phyloP scores from a whole-genome alignment of 179 eudicot species.

The Silene vulgaris region DNA sequence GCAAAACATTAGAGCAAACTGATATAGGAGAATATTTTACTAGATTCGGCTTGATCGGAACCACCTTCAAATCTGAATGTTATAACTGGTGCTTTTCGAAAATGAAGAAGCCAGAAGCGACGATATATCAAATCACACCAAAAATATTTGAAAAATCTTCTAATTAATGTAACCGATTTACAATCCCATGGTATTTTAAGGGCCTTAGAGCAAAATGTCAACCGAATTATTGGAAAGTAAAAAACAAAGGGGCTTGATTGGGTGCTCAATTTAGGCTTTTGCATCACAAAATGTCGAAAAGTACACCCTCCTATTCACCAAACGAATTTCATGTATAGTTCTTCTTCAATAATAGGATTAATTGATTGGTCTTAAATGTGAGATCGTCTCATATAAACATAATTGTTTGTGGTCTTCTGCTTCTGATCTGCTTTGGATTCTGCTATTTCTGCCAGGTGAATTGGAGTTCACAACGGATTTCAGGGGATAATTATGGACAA shows the following conservation, averaged over 20 bases:
- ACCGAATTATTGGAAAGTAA: not conserved
- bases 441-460: constrained; percentile 14
- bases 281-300: not conserved
- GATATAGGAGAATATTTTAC: too few relatives aligned
- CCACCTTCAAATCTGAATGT: constrained; percentile 2
- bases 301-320: not conserved
- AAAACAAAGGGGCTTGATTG: not conserved
- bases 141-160: too few relatives aligned
- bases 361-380: not conserved
- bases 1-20: too few relatives aligned
- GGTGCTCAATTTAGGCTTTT: not conserved
- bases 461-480: constrained; percentile 7
- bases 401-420: not conserved
- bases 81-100: not conserved
- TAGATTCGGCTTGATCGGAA: too few relatives aligned
- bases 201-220: not conserved
- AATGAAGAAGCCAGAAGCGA: not conserved
- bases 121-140: too few relatives aligned
- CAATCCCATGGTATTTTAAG: not conserved
- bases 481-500: not conserved
- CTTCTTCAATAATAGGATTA: not conserved
- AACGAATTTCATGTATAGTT: not conserved
- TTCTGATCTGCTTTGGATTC: not conserved
- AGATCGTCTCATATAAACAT: not conserved
- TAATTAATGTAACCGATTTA: not conserved